Percentiles rank a stretch among this genome's conserved stretches.
Conservation (phyloP, 1,284 basidiomycete genomes). For the Moesziomyces antarcticus region DNA sequence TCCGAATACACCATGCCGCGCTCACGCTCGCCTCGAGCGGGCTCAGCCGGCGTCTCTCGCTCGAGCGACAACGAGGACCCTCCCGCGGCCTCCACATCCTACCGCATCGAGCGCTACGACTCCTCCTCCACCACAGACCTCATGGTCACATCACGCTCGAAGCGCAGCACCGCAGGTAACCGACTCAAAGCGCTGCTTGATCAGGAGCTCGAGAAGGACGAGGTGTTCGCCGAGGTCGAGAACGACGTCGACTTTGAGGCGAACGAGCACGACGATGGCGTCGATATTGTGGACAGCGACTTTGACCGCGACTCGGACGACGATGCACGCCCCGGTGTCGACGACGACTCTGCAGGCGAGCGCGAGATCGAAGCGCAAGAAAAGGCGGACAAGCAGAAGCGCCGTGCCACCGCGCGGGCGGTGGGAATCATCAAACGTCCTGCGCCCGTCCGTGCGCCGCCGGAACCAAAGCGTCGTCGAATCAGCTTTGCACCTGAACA, state of each 20-base stretch:
- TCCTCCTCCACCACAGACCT: constrained; percentile 8
- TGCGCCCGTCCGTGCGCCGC: background rate
- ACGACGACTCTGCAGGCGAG: constrained; percentile 49
- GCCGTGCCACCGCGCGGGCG: constrained; percentile 20
- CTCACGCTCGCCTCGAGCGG: constrained; percentile 1
- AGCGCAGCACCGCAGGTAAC: constrained; percentile 51
- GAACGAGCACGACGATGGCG: constrained; percentile 53
- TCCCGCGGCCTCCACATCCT: constrained; percentile 12
- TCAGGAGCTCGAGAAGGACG: constrained; percentile 60
- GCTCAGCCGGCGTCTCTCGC: constrained; percentile 8
- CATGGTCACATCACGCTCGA: constrained; percentile 46
- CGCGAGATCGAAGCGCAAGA: constrained; percentile 54
- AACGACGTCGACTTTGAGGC: constrained; percentile 61
- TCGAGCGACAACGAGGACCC: constrained; percentile 1
- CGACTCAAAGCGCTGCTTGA: constrained; percentile 62
- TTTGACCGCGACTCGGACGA: constrained; percentile 59
- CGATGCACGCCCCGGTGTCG: constrained; percentile 23
- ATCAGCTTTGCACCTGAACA: constrained; percentile 43
- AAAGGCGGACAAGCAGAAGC: constrained; percentile 35
- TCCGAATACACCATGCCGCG: background rate
- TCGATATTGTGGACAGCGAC: constrained; percentile 65
- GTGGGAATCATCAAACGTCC: constrained; percentile 22
- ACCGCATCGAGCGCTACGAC: constrained; percentile 35
- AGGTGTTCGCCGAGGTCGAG: constrained; percentile 62
- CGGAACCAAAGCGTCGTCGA: constrained; percentile 16